phyloP scores from a whole-genome alignment of 164 flowering plant genomes.

The Kalanchoe fedtschenkoi region DNA sequence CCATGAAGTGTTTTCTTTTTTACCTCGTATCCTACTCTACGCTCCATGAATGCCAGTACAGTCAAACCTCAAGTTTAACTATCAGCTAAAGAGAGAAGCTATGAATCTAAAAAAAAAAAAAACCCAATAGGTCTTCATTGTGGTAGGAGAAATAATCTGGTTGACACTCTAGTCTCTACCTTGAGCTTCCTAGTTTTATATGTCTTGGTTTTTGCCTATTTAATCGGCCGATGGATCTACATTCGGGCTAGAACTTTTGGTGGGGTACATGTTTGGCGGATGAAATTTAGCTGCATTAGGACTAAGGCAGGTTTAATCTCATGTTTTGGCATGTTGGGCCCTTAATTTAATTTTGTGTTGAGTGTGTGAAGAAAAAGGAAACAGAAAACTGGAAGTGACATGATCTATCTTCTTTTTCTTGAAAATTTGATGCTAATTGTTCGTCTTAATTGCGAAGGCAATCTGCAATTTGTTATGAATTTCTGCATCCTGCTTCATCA shows the following conservation, averaged over 20 bases:
- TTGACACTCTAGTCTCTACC: not conserved
- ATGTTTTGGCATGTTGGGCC: not conserved
- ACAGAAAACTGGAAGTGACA: not conserved
- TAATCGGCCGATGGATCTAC: no score
- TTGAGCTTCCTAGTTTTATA: not conserved
- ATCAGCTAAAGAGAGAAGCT: not conserved
- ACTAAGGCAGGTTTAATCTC: not conserved
- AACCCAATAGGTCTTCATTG: not conserved
- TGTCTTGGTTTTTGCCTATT: no score
- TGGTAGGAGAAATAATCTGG: not conserved
- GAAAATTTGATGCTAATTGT: no score
- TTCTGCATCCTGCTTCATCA: not conserved
- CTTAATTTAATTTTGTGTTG: not conserved
- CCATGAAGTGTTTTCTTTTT: no score
- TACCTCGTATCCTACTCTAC: not conserved
- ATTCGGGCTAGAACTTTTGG: no score
- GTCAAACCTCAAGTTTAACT: not conserved
- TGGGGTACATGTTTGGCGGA: not conserved
- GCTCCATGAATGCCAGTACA: not conserved
- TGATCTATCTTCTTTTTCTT: not conserved
- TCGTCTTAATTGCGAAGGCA: not conserved
- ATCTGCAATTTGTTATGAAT: not conserved
- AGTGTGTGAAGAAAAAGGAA: not conserved
- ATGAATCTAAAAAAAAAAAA: not conserved
- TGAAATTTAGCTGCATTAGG: no score